These are phyloP conservation scores for Sporothrix luriei DNA, from an alignment of 2,329 filamentous ascomycete species.

Conservation along the genomic window DNA sequence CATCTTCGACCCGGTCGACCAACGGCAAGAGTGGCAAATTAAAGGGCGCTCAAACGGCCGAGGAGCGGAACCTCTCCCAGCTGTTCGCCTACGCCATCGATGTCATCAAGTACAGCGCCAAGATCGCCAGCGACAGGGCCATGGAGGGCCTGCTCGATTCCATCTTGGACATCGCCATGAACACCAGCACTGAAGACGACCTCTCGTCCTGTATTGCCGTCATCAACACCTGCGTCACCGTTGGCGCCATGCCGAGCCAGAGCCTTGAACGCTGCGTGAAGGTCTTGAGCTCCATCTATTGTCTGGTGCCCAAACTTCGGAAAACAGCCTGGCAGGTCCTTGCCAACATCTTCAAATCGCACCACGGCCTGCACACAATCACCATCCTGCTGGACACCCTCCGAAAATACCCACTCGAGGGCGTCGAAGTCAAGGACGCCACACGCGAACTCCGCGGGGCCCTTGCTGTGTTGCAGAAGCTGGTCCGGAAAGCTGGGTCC, in stretches of 20 bases:
- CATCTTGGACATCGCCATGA: conserved; percentile 67
- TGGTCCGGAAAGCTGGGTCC: conserved; percentile 61
- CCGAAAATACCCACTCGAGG: conserved; percentile 51
- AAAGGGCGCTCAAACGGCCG: conserved; percentile 49
- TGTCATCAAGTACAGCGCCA: conserved; percentile 75
- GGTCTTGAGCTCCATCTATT: conserved; percentile 72
- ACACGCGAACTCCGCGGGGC: conserved; percentile 64
- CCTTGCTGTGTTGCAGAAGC: conserved; percentile 63
- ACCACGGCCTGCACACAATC: conserved; percentile 70
- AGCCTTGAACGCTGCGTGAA: conserved; percentile 68
- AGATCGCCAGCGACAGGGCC: conserved; percentile 64
- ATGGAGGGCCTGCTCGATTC: conserved; percentile 63
- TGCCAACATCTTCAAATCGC: conserved; percentile 70
- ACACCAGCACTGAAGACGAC: conserved; percentile 66
- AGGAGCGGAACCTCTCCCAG: conserved; percentile 64
- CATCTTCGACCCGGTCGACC: conserved; percentile 33
- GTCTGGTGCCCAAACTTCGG: conserved; percentile 61
- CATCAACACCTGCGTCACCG: conserved; percentile 71
- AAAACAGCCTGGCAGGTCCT: conserved; percentile 71
- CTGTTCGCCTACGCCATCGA: conserved; percentile 68
- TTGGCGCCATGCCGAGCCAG: conserved; percentile 66
- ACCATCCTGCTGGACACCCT: conserved; percentile 66
- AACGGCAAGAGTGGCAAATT: conserved; percentile 47
- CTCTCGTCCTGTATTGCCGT: conserved; percentile 68
- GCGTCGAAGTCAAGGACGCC: conserved; percentile 54